phyloP scores from a whole-genome alignment of 176 grass and related monocot genomes.

The Calamus simplicifolius region DNA sequence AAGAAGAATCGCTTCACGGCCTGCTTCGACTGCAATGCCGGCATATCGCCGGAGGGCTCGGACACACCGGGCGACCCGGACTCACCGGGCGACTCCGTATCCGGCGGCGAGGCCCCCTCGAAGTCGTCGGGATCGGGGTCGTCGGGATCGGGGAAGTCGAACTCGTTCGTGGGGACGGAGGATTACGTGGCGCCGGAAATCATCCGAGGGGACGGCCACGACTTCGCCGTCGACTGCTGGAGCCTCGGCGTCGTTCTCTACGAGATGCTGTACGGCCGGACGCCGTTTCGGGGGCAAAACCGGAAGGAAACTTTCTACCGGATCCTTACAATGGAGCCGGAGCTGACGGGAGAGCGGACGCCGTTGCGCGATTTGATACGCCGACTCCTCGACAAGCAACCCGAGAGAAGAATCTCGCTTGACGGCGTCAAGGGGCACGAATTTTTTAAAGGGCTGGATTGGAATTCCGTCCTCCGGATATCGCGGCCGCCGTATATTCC shows the following conservation, averaged over 20 bases:
- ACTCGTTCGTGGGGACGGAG: conserved; percentile 98
- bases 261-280: conserved; percentile 97
- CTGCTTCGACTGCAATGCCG: conserved; percentile 16
- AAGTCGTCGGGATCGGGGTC: conserved; percentile 33
- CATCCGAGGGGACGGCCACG: conserved; percentile 77
- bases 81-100: too few species aligned
- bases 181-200: conserved; percentile 99
- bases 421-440: conserved; percentile 64
- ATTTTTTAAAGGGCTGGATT: conserved; percentile 72
- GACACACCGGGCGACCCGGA: too few species aligned
- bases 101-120: conserved; percentile 3
- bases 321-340: conserved; percentile 63
- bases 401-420: conserved; percentile 48
- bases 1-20: conserved; percentile 15
- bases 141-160: conserved; percentile 50
- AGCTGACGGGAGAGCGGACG: conserved; percentile 80
- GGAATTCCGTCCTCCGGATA: conserved; percentile 60
- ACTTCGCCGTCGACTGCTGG: conserved; percentile 96
- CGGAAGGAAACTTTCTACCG: conserved; percentile 99
- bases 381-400: conserved; percentile 83
- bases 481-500: conserved; percentile 86
- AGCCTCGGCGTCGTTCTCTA: conserved; percentile 80
- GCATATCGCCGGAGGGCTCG: background rate
- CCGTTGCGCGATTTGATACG: conserved; percentile 68
- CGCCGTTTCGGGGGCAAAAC: conserved; percentile 85